Evolutionary conservation across 106 monocot species (phyloP).

Genomic region (Alisma plantagoaquatica): DNA sequence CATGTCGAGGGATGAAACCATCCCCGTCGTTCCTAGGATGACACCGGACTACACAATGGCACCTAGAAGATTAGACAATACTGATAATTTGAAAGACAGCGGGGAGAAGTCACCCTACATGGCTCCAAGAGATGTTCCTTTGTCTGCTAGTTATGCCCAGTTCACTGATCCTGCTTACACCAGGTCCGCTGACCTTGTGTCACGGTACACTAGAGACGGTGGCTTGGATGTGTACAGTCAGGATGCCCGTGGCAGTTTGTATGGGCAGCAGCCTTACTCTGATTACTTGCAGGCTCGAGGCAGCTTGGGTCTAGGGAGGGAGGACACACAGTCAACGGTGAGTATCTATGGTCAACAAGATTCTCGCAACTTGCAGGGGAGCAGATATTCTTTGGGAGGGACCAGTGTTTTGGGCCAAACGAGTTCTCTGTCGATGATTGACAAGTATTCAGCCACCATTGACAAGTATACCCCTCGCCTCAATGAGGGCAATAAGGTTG

Average conservation of each 20-base stretch:
- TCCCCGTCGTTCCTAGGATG: background rate
- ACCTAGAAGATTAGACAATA: background rate
- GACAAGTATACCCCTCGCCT: constrained; percentile 51
- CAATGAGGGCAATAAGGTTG: no score
- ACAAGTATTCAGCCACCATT: constrained; percentile 20
- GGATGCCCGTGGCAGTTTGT: background rate
- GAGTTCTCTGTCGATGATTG: constrained; percentile 6
- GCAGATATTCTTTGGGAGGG: constrained; percentile 10
- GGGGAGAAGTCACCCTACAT: background rate
- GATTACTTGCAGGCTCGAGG: constrained; percentile 5
- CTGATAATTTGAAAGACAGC: background rate
- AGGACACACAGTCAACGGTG: constrained; percentile 1
- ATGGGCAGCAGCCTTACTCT: background rate
- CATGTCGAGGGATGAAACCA: background rate
- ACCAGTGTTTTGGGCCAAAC: constrained; percentile 2
- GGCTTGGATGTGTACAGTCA: constrained; percentile 5
- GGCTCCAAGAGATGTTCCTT: background rate
- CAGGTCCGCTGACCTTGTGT: constrained; percentile 4
- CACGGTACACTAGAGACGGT: constrained; percentile 10
- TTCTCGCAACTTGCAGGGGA: background rate
- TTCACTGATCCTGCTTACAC: background rate
- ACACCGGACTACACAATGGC: background rate
- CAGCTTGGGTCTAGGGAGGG: background rate
- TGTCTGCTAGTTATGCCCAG: background rate
- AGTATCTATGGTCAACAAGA: constrained; percentile 11